Base-by-base conservation (phyloP, 352 stramenopile species). In the Pythium grandisporangium region DNA sequence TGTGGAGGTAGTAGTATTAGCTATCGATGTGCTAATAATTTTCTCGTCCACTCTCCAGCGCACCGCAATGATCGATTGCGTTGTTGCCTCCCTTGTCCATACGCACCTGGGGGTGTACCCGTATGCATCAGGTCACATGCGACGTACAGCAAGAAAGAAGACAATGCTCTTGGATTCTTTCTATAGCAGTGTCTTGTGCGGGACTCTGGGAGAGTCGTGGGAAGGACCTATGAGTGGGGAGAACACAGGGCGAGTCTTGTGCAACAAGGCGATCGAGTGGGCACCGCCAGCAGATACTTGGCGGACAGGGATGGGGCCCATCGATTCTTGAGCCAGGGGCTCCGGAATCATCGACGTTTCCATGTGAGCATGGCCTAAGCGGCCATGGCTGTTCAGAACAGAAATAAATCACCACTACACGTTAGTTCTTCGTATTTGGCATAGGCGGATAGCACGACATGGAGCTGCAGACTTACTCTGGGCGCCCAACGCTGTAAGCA, bases 391-490 rank as follows among this genome's bases (percentile, higher is more conserved):
- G 38, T 2, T 50, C 16, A 21, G 27, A 51, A 23, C 21, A 45
- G 17, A 44, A 4, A 53, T 17, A 7, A 45, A 22, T n/a, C n/a
- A n/a, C n/a, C n/a, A n/a, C n/a, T n/a, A n/a, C n/a, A n/a, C n/a
- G n/a, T n/a, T n/a, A n/a, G n/a, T n/a, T n/a, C n/a, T n/a, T n/a
- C n/a, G n/a, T n/a, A n/a, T n/a, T n/a, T n/a, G n/a, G n/a, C n/a
- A n/a, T n/a, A n/a, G n/a, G n/a, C n/a, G n/a, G n/a, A n/a, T n/a
- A n/a, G n/a, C n/a, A n/a, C n/a, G n/a, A n/a, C n/a, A n/a, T n/a
- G n/a, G n/a, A n/a, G n/a, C n/a, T n/a, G n/a, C n/a, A 1, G 10
- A 68, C 85, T 51, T 77, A 95, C 77, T 96, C 83, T 20, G 83
- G 64, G 37, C 72, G 59, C 34, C 87, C 85, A 34, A 71, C 78